Percentiles rank a stretch among this genome's conserved stretches.
Evolutionary conservation across 2,329 filamentous ascomycete genomes (phyloP).

Genomic region (Pseudogymnoascus sp.): DNA sequence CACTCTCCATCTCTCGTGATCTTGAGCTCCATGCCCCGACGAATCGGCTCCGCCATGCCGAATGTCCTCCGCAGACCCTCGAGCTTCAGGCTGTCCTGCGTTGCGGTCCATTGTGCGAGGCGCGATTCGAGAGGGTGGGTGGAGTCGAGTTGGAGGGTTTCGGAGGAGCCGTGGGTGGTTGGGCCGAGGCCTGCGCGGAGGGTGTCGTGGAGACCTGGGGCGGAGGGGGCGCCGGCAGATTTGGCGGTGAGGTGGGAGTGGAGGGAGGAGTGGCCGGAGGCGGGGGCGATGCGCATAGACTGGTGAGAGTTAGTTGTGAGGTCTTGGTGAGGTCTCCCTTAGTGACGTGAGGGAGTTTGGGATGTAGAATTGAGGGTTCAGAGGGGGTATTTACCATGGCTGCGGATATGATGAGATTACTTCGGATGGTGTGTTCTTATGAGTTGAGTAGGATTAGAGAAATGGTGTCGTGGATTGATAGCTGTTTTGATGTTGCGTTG

Average conservation of each 20-base stretch:
- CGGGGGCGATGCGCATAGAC: conserved; percentile 85
- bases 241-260: conserved; percentile 51
- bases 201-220: conserved; percentile 86
- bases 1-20: conserved; percentile 74
- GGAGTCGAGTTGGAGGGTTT: conserved; percentile 41
- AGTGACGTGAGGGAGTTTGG: neutral
- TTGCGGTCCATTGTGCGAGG: conserved; percentile 80
- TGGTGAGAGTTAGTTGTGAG: conserved; percentile 31
- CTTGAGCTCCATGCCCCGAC: conserved; percentile 90
- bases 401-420: conserved; percentile 20
- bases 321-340: neutral
- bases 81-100: conserved; percentile 83
- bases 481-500: conserved; percentile 8
- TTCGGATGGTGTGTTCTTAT: neutral
- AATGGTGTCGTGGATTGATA: conserved; percentile 9
- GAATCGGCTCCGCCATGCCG: conserved; percentile 85
- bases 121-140: conserved; percentile 87
- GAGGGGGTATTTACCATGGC: conserved; percentile 39
- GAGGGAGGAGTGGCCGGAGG: conserved; percentile 54
- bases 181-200: conserved; percentile 75
- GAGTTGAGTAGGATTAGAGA: neutral
- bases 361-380: neutral
- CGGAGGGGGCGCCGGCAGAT: conserved; percentile 71
- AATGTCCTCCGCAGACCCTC: conserved; percentile 77
- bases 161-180: conserved; percentile 37